Evolutionary conservation across 1,139 yeast species (phyloP), one percentile per base, ranked within the genome.

Genomic region (Zygosaccharomyces pseudobailii): DNA sequence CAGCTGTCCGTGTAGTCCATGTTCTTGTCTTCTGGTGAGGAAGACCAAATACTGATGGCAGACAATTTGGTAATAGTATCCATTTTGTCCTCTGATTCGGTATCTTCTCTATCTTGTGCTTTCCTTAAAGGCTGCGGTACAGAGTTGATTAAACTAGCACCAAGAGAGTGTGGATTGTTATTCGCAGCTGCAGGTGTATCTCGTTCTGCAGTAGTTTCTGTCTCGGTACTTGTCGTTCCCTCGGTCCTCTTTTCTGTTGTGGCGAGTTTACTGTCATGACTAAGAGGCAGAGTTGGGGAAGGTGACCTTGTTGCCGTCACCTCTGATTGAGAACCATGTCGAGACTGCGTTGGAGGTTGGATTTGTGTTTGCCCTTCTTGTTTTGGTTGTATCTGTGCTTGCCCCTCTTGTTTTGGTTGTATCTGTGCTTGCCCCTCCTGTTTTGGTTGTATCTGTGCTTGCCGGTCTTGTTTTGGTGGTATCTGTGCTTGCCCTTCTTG

Each of bases 111-210:
- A 19, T 53, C 50, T 38, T 60, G 62, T 8, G 51, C 49, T 43
- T 57, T 54, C 36, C 57, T 55, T 9, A 63, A 58, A 5, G 62
- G 61, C 39, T 56, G 62, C 17, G 59, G 54, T 4, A 61, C 65
- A 6, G 66, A 61, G 45, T 57, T 58, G 19, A 61, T 61, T 37
- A 61, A 45, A 46, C 64, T 61, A 8, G 64, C 55, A 1, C 58
- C 59, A 22, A 55, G 34, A 8, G 62, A 57, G 42, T 53, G 53
- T 21, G 46, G 55, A 35, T 50, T 53, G 8, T 52, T 50, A 36
- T 38, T 27, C 23, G 36, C 36, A 31, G 42, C 23, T 23, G 9
- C 49, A n/a, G 41, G 23, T 23, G 22, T 25, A 38, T 13, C 40
- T 17, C 35, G 21, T 17, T 31, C 42, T n/a, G 10, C 1, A 3